Evolutionary conservation across 108 stramenopile genomes (phyloP), one percentile per base, ranked within the genome.

Genomic region (Conticribra guillardii): DNA sequence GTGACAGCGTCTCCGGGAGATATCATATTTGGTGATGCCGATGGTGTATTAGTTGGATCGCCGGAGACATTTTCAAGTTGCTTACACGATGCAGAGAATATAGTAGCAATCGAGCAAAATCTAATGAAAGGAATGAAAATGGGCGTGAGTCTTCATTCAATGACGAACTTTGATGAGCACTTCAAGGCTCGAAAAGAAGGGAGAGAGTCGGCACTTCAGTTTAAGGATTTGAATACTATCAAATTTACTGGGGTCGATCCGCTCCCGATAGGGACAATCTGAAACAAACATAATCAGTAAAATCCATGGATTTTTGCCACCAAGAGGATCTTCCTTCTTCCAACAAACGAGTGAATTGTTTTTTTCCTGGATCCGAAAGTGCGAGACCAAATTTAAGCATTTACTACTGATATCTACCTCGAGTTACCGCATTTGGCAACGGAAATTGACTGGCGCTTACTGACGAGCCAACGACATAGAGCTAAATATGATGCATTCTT

Each of bases 1-100:
- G 73, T 76, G 34, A 34, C 27, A 14, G 84, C 82, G 4, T 46
- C 71, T 37, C 74, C 84, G 17, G 84, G 84, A 23, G 84, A 85
- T 33, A 76, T 85, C 15, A 55, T 85, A 15, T 65, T 82, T 60
- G 84, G 69, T 44, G 84, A 82, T 49, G 29, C 34, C 23, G 81
- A 85, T 34, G 81, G 81, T 27, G 58, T 82, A 19, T 7, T 79
- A 7, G 60, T 65, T 27, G 73, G 67, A 24, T 37, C 46, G 22
- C 59, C 48, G 15, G 66, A 74, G 17, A 56, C 73, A 24, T 69
- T 80, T 33, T 23, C 45, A 46, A 37, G 19, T 33, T 55, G 69
- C 21, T 27, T 82, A 14, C 60, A 82, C 31, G 64, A 66, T 30
- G 75, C 81, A 29, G 76, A 77, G 28, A 63, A 65, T 27, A 82